Conservation (phyloP, 768 basidiomycete species). For the Rhizopogon vesiculosus region DNA sequence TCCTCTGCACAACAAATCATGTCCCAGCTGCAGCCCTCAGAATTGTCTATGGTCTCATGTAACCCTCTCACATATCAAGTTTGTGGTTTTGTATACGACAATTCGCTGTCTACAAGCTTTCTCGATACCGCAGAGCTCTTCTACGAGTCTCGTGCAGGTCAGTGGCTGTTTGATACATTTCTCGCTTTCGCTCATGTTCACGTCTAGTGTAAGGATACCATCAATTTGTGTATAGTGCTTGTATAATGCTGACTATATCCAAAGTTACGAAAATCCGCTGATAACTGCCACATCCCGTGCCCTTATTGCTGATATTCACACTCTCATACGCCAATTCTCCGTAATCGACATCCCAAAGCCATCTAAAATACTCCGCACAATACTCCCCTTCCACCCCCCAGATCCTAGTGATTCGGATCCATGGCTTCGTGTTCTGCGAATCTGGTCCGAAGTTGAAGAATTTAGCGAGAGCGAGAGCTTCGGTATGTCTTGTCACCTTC, state of each 20-base stretch:
- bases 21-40: constrained; percentile 1
- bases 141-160: constrained; percentile 70
- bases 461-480: constrained; percentile 77
- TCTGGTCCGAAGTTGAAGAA: constrained; percentile 75
- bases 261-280: constrained; percentile 76
- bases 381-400: constrained; percentile 39
- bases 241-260: constrained; percentile 7
- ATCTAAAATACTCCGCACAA: constrained; percentile 49
- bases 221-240: background rate
- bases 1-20: background rate
- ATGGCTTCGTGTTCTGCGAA: constrained; percentile 59
- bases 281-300: constrained; percentile 71
- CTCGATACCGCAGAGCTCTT: constrained; percentile 53
- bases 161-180: constrained; percentile 21
- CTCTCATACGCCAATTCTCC: constrained; percentile 54
- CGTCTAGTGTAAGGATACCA: background rate
- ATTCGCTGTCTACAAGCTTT: constrained; percentile 37
- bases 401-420: constrained; percentile 26
- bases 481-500: constrained; percentile 39
- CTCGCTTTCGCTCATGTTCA: constrained; percentile 1
- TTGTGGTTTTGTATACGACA: constrained; percentile 66
- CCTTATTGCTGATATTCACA: constrained; percentile 67
- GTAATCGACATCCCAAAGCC: constrained; percentile 67
- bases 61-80: constrained; percentile 63
- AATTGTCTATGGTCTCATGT: constrained; percentile 32